Evolutionary conservation across 1,139 yeast genomes (phyloP).

Genomic region (Geotrichum fermentans): DNA sequence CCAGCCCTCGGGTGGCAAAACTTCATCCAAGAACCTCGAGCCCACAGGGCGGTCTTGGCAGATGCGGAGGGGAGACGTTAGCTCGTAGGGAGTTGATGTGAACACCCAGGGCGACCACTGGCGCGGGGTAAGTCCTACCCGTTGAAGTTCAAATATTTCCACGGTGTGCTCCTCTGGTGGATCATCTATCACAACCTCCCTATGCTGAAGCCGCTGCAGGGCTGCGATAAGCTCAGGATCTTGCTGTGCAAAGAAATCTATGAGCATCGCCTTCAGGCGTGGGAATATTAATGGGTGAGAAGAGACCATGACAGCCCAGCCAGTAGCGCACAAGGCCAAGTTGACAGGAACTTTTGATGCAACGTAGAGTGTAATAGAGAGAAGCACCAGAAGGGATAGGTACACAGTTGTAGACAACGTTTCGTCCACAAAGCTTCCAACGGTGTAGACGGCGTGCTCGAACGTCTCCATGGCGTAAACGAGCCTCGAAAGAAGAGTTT

Average conservation of each 20-base stretch:
- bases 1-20: constrained; percentile 74
- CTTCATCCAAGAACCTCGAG: constrained; percentile 49
- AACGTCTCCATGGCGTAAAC: constrained; percentile 49
- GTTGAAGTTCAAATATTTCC: constrained; percentile 72
- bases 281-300: constrained; percentile 35
- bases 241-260: constrained; percentile 25
- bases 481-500: constrained; percentile 56
- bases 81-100: constrained; percentile 50
- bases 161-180: constrained; percentile 54
- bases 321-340: constrained; percentile 55
- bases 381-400: constrained; percentile 44
- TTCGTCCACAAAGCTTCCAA: constrained; percentile 73
- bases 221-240: constrained; percentile 28
- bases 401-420: constrained; percentile 54
- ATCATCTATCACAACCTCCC: constrained; percentile 56
- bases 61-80: constrained; percentile 46
- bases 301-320: constrained; percentile 28
- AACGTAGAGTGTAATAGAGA: constrained; percentile 44
- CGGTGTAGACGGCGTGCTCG: constrained; percentile 55
- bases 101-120: constrained; percentile 56
- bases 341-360: constrained; percentile 74
- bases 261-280: constrained; percentile 27
- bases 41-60: constrained; percentile 67
- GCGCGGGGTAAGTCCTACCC: constrained; percentile 55
- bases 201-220: constrained; percentile 41